Base-by-base conservation (phyloP, 495 filamentous ascomycete genomes). In the Barbatosphaeria neglecta region DNA sequence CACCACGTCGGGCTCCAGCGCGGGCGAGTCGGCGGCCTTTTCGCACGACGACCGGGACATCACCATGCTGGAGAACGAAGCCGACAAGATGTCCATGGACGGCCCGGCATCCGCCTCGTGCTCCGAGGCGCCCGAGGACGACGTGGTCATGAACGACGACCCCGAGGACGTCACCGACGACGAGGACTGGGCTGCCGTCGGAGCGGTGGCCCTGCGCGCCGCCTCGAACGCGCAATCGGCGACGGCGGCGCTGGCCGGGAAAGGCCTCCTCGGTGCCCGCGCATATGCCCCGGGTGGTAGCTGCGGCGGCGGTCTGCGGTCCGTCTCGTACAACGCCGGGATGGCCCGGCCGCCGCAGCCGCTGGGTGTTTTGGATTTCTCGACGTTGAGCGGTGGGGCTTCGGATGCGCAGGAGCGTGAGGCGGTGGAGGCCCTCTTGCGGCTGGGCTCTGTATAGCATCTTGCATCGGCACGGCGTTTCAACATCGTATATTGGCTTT, bases 51-150 rank as follows among this genome's bases (percentile, higher is more conserved):
- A 80, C 24, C 61, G 81, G 67, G 82, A 82, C 57, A 64, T 74
- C 52, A 74, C 67, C 61, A 86, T 86, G 81, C 72, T 80, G 52
- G 86, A 92, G 62, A 72, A 90, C 54, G 89, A 93, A 60, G 90
- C 86, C 35, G 92, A 97, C 66, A 90, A 88, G 69, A 96, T 96
- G 90, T 96, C 90, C 42, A 73, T 95, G 43, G 87, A 85, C 42
- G 76, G 75, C 27, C 80, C 82, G 22, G 79, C 72, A 33, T 83
- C 82, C 48, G 81, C 78, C 31, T 85, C 85, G 37, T 83, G 82
- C 42, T 86, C 81, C 25, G 83, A 84, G 51, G 78, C 76, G n/a
- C 81, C 80, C n/a, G 82, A 83, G 53, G 80, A 81, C 37, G 81
- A 82, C 24, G 74, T 83, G 55, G 71, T 72, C 54, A 73, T 76